Base-by-base conservation (phyloP, 108 stramenopile species). In the Epithemia pelagica region DNA sequence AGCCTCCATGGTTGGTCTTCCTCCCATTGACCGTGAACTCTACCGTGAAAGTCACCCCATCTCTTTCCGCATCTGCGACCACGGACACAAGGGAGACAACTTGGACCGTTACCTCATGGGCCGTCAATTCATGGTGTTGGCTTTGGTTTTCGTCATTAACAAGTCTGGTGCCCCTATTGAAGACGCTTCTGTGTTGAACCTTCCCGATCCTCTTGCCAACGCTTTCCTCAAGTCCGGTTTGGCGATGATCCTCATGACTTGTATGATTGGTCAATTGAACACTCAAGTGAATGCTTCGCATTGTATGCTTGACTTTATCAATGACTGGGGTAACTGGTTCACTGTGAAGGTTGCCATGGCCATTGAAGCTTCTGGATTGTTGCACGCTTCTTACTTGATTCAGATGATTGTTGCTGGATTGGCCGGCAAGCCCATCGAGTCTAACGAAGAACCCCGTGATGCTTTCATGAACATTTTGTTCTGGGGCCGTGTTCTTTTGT, bases 61-160 rank as follows among this genome's bases (percentile, higher is more conserved):
- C 70, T 73, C 87, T 19, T 78, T 77, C 74, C 69, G 83, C 64
- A 74, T 72, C 69, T 72, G 74, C 37, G 64, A 64, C 30, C 53
- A 81, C 62, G 70, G 69, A 60, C 78, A 86, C 81, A 81, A 78
- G 78, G 91, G 88, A 59, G 88, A 89, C 79, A 92, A 92, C 79
- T 62, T 92, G 51, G 87, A 92, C 54, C 82, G 90, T 28, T 92
- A 81, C 82, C 65, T 92, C 30, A 76, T 92, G 73, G 88, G 91
- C 59, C 82, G 91, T 78, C 91, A 92, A 69, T 88, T 92, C 76
- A 83, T 92, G 80, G 88, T 92, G 54, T 66, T 92, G 52, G 57
- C 85, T 46, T 64, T 78, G 33, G 81, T 82, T 52, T 85, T 85
- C 65, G 52, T 70, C 26, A 71, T 82, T 66, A 81, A 82, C 82